Base-by-base conservation (phyloP, 1,139 yeast genomes). In the Suhomyces atakaporum region DNA sequence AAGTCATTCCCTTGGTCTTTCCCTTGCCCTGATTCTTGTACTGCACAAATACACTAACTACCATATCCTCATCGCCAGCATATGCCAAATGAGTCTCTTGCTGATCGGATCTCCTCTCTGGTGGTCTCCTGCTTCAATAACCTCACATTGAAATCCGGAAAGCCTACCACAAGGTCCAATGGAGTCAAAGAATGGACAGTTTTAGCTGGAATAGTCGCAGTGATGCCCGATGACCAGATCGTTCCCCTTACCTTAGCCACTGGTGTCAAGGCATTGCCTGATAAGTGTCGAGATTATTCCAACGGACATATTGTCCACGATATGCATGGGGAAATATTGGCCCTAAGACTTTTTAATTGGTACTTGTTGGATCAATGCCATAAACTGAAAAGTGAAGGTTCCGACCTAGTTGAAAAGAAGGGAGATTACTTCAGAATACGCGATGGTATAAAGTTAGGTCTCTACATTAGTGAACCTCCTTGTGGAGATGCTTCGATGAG, bases 401-500 rank as follows among this genome's bases (percentile, higher is more conserved):
- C 39, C 3, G 12, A 29, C 39, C 35, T 69, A 19, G 39, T 69
- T 7, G 55, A 61, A 8, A 43, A 45, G 21, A 25, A 49, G 3
- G 43, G 10, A 1, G 43, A 32, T 0, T 37, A 44, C 32, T 74
- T 49, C 46, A 43, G 35, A 26, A 46, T 79, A 33, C 66, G 56
- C 26, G 38, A 50, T 0, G 63, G 57, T 4, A 54, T 75, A 27
- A 49, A 63, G 36, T 55, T 86, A 29, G 83, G 79, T 1, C 53
- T 90, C 39, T 85, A 82, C 45, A 67, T 87, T 1, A 81, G 94
- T 5, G 95, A 86, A 45, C 74, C 86, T 0, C 97, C 97, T 0
- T 90, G 98, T 65, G 98, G 98, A 1, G 97, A 90, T 56, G 82
- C 88, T 0, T 84, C 95, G 7, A 75, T 88, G 79, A 30, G 57